These are phyloP conservation scores for Phytophthora quininea DNA, from an alignment of 352 stramenopile species.

Conservation along the genomic window DNA sequence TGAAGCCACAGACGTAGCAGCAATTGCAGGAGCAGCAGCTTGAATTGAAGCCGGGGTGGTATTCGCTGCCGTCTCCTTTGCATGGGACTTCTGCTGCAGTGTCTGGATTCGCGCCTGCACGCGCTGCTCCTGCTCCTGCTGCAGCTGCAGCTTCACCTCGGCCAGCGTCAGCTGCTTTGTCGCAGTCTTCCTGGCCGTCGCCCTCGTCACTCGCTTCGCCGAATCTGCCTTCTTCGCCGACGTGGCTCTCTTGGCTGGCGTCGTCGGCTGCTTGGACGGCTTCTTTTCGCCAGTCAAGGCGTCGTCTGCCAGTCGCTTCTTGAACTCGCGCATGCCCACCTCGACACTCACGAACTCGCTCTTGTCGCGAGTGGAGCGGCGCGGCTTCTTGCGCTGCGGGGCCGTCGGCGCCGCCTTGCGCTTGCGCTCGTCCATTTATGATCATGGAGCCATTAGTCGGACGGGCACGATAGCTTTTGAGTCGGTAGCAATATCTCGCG, in stretches of 20 bases:
- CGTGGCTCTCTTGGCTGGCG: constrained; percentile 30
- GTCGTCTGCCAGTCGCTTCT: constrained; percentile 48
- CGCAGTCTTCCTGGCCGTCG: background rate
- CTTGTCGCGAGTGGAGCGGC: constrained; percentile 29
- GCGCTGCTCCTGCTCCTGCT: constrained; percentile 57
- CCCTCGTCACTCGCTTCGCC: constrained; percentile 5
- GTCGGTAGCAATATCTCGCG: too few relatives aligned
- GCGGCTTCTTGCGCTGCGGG: constrained; percentile 38
- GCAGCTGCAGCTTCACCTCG: constrained; percentile 46
- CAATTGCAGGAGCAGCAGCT: background rate
- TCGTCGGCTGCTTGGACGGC: constrained; percentile 10
- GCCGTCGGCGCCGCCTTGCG: constrained; percentile 21
- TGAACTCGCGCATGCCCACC: constrained; percentile 74
- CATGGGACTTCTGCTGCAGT: constrained; percentile 27
- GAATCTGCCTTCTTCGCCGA: constrained; percentile 3
- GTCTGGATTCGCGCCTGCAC: constrained; percentile 57
- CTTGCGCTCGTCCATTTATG: constrained; percentile 21
- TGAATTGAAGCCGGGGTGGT: background rate
- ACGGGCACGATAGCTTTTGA: too few relatives aligned
- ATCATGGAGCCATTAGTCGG: too few relatives aligned
- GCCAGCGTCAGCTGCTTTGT: constrained; percentile 41
- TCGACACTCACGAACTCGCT: constrained; percentile 82
- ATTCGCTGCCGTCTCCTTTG: background rate
- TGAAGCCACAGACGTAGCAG: background rate
- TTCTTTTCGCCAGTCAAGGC: background rate